Conservation (phyloP, 139 green algal species). For the Micromonas commoda region DNA sequence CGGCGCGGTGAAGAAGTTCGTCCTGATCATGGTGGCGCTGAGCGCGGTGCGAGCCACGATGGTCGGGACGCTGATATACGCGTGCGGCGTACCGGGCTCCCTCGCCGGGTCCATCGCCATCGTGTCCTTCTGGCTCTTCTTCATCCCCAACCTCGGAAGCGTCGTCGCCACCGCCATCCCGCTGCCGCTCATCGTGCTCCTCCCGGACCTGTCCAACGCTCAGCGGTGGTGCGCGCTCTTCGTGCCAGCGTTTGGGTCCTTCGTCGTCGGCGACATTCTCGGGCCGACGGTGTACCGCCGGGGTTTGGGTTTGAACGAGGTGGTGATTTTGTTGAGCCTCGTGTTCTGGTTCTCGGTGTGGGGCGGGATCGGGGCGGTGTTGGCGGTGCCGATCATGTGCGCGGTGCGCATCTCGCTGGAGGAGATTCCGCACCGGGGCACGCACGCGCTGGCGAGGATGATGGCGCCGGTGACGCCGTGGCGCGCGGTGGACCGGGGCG, state of each 20-base stretch:
- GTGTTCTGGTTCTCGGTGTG: constrained; percentile 23
- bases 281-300: constrained; percentile 11
- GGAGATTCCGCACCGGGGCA: constrained; percentile 11
- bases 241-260: neutral
- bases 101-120: constrained; percentile 3
- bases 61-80: neutral
- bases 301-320: constrained; percentile 15
- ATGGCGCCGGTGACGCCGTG: constrained; percentile 1
- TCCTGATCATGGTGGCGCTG: constrained; percentile 11
- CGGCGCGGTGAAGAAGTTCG: neutral
- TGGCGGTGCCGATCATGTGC: constrained; percentile 17
- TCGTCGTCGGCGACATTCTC: constrained; percentile 6
- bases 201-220: neutral
- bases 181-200: neutral
- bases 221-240: neutral
- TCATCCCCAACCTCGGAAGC: constrained; percentile 13
- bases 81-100: neutral
- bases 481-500: too few relatives aligned
- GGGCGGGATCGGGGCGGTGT: neutral
- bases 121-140: constrained; percentile 22
- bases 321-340: constrained; percentile 9
- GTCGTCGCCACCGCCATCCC: neutral
- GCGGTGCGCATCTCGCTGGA: constrained; percentile 9
- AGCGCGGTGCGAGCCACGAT: neutral
- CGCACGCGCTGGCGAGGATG: neutral